Conservation (phyloP, 495 filamentous ascomycete genomes). For the Halenospora varia region DNA sequence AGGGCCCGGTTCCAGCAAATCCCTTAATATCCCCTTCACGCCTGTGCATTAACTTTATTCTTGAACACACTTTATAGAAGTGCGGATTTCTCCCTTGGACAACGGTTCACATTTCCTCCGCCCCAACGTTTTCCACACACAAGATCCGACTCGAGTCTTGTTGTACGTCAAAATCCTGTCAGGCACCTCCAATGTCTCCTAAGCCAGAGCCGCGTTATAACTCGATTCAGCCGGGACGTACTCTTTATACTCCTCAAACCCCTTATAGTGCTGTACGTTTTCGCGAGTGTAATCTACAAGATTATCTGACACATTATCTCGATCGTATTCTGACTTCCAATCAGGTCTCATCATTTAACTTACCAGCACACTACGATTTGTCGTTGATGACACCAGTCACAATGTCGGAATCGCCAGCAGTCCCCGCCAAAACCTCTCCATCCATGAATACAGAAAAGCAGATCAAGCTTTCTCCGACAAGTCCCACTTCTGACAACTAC, state of each 20-base stretch:
- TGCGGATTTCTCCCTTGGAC: background rate
- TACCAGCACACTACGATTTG: conserved; percentile 19
- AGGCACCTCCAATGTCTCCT: conserved; percentile 8
- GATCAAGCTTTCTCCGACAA: conserved; percentile 15
- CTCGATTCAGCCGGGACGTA: conserved; percentile 8
- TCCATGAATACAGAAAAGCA: conserved; percentile 1
- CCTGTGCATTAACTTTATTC: background rate
- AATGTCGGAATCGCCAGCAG: conserved; percentile 10
- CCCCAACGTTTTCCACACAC: background rate
- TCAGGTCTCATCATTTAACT: conserved; percentile 27
- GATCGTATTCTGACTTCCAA: conserved; percentile 10
- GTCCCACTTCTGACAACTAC: conserved; percentile 13
- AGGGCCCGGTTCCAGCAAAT: background rate
- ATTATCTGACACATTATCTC: background rate
- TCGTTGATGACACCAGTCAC: conserved; percentile 21
- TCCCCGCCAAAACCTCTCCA: background rate
- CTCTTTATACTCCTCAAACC: conserved; percentile 5
- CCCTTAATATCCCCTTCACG: background rate
- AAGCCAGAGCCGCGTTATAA: conserved; percentile 12
- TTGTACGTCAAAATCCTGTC: background rate
- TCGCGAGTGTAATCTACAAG: background rate
- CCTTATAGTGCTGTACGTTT: conserved; percentile 23
- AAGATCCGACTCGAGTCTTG: background rate
- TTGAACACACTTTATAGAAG: background rate
- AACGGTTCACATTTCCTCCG: background rate